These are phyloP conservation scores for Claviceps sp. DNA, from an alignment of 2,329 filamentous ascomycete genomes.

Conservation along the genomic window DNA sequence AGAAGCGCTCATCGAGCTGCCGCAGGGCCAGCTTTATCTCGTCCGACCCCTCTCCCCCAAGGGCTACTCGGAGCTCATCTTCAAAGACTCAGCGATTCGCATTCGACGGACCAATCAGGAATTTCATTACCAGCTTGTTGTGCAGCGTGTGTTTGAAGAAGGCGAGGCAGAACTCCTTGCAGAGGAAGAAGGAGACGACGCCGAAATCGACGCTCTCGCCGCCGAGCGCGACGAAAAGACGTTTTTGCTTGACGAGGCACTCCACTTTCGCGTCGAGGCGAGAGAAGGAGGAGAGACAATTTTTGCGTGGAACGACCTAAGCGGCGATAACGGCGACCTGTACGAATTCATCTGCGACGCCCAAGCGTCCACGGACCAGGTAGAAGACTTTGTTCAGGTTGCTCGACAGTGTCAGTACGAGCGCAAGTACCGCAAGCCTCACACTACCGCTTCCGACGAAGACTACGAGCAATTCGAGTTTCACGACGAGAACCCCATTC, in stretches of 20 bases:
- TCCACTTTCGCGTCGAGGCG: slow-evolving; percentile 76
- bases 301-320: slow-evolving; percentile 88
- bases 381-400: slow-evolving; percentile 67
- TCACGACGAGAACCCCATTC: slow-evolving; percentile 47
- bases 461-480: slow-evolving; percentile 80
- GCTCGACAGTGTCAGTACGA: slow-evolving; percentile 96
- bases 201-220: slow-evolving; percentile 57
- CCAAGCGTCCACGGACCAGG: slow-evolving; percentile 54
- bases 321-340: slow-evolving; percentile 85
- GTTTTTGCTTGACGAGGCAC: slow-evolving; percentile 82
- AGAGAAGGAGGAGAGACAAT: slow-evolving; percentile 71
- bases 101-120: slow-evolving; percentile 90
- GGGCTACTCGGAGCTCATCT: slow-evolving; percentile 96
- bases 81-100: slow-evolving; percentile 87
- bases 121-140: slow-evolving; percentile 92
- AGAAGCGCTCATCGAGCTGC: slow-evolving; percentile 85
- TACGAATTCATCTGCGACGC: slow-evolving; percentile 94
- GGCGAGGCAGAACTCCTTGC: slow-evolving; percentile 85
- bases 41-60: slow-evolving; percentile 92
- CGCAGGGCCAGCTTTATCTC: slow-evolving; percentile 92
- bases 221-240: slow-evolving; percentile 92
- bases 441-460: slow-evolving; percentile 65
- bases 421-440: slow-evolving; percentile 73
- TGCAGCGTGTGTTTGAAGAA: slow-evolving; percentile 94
- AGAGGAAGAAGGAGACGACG: slow-evolving; percentile 80